Conservation (phyloP, 495 filamentous ascomycete species). For the Achaetomiella virescens region DNA sequence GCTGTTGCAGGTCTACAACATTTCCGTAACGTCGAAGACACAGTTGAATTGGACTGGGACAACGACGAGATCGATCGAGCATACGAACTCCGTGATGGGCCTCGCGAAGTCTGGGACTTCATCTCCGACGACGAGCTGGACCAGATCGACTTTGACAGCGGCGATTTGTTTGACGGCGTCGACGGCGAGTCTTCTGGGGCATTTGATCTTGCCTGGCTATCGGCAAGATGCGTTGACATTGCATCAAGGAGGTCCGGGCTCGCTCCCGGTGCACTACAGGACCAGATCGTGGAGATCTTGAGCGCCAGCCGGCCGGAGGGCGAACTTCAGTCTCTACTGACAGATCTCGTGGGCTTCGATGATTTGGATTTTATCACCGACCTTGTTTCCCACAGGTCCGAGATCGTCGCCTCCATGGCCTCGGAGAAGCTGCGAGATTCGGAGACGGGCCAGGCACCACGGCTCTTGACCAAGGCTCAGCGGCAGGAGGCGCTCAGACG, state of each 20-base stretch:
- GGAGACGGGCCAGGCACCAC: constrained; percentile 41
- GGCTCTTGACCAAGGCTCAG: constrained; percentile 66
- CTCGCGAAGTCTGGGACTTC: constrained; percentile 86
- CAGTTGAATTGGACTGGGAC: constrained; percentile 21
- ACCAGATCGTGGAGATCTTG: constrained; percentile 65
- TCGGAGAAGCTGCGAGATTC: constrained; percentile 33
- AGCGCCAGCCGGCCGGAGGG: constrained; percentile 64
- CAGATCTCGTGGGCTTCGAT: constrained; percentile 85
- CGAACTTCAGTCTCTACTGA: constrained; percentile 81
- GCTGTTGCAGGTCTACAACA: constrained; percentile 33
- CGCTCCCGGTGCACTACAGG: constrained; percentile 53
- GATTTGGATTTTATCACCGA: constrained; percentile 87
- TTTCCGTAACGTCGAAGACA: not conserved
- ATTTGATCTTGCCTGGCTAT: constrained; percentile 56
- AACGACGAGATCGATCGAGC: constrained; percentile 55
- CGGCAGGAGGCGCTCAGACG: constrained; percentile 67
- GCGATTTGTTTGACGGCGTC: constrained; percentile 35
- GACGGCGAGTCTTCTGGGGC: constrained; percentile 15
- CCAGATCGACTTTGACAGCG: constrained; percentile 38
- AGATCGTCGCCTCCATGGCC: constrained; percentile 45
- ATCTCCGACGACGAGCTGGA: constrained; percentile 67
- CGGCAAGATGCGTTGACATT: constrained; percentile 54
- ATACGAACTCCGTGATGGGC: constrained; percentile 53
- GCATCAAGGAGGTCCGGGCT: constrained; percentile 56
- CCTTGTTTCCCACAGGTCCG: constrained; percentile 63